Evolutionary conservation across 352 stramenopile genomes (phyloP), one percentile per base, ranked within the genome.

Genomic region (Thalassiosira hispida): DNA sequence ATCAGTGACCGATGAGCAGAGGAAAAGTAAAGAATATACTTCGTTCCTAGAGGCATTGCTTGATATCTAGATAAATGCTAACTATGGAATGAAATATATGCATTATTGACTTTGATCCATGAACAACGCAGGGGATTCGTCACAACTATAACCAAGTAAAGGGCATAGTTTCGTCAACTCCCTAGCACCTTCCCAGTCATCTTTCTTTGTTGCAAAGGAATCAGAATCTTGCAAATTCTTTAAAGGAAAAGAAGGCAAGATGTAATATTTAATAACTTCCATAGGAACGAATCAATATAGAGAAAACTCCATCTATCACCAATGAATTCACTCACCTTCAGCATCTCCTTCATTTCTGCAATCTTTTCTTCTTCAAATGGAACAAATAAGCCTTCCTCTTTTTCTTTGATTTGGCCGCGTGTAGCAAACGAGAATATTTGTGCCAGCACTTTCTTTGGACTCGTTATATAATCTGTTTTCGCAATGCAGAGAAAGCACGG

Each of bases 1-100:
- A 22, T 7, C 53, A 52, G 52, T 74, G 14, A 72, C 71, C 1
- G 64, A 78, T 40, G 77, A 85, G 67, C 40, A 78, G 64, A 47
- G 23, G 38, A 73, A 22, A 16, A 85, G 77, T 52, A 77, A 81
- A 74, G 31, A 71, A 51, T 85, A 74, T 53, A 85, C 71, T 52
- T 61, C 63, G 23, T 67, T 62, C 52, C 51, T 85, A 14, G 57
- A 81, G 57, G 57, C 71, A 35, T 73, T 85, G 23, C 59, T 85
- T 38, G 31, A 38, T 38, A 8, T 38, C 31, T n/a, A n/a, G n/a
- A n/a, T 74, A 25, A 38, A 38, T 38, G 8, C 3, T 38, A 3
- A 38, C 3, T 3, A 38, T 38, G 3, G 31, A 3, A 38, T 38
- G 31, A 8, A 9, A 9, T 38, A 3, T 38, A 38, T 38, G 31